Evolutionary conservation across 2,329 filamentous ascomycete genomes (phyloP), one percentile per base, ranked within the genome.

Genomic region (Fusarium sp.): DNA sequence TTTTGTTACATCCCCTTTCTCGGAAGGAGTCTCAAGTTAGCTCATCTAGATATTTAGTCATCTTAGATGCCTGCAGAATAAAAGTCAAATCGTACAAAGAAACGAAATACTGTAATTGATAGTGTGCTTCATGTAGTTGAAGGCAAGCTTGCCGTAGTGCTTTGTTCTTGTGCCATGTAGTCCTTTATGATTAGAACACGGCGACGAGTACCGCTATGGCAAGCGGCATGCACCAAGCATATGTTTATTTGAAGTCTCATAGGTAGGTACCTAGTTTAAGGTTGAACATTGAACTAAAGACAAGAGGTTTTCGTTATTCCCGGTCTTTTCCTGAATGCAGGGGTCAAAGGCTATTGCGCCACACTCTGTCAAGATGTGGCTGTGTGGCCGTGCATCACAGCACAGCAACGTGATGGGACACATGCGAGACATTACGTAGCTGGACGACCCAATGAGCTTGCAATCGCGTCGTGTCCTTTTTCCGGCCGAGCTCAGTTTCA

Each of bases 381-480:
- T 34, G 6, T n/a, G 58, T 63, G 60, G 60, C 60, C 31, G 48
- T 58, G 55, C 48, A 31, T 12, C 16, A 21, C n/a, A 42, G 49
- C 23, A 41, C 28, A 18, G 31, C 30, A 28, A 42, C 62, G 53
- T 62, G 30, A 61, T 61, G 34, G 34, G 34, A 56, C 41, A 37
- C 58, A 64, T 64, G 51, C 41, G 43, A 61, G 67, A 51, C 46
- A 62, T 71, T 71, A 71, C 57, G 58, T 65, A 66, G 69, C 60
- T 65, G 58, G 53, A 73, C 63, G 62, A 71, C 45, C 74, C 74
- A 76, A 76, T 76, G 50, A 76, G 70, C 74, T 62, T 72, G 63
- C 74, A 73, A 73, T 73, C 74, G 74, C 74, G 74, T 76, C 74
- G 74, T 76, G 74, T 76, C 74, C 74, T 76, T 74, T 76, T 75